phyloP scores from a whole-genome alignment of 768 basidiomycete species.

The Agrocybe pediades region DNA sequence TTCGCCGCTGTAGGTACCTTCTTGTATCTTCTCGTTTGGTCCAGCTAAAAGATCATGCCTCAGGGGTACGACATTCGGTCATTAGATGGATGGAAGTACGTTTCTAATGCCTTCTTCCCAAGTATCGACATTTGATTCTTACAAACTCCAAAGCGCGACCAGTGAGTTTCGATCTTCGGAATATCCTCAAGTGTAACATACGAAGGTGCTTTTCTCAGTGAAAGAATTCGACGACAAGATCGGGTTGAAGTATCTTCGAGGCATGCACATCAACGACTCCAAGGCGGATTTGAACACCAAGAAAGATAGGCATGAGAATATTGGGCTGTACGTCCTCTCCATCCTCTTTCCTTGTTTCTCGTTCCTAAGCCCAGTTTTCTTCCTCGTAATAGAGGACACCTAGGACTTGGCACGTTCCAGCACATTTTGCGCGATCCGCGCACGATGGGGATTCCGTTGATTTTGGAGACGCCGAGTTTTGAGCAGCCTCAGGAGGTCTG shows the following conservation, averaged over 20 bases:
- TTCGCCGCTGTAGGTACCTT: conserved; percentile 65
- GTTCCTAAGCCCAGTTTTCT: background rate
- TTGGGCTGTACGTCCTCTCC: conserved; percentile 66
- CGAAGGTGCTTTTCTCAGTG: conserved; percentile 45
- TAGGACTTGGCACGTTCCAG: conserved; percentile 64
- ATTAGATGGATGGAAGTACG: conserved; percentile 71
- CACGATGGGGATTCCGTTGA: conserved; percentile 69
- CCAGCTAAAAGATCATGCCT: background rate
- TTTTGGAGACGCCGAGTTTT: conserved; percentile 80
- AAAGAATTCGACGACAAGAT: conserved; percentile 65
- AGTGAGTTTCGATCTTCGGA: background rate
- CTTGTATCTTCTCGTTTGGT: background rate
- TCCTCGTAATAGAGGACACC: conserved; percentile 52
- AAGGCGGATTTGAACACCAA: conserved; percentile 64
- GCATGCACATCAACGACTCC: conserved; percentile 88
- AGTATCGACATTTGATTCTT: no score
- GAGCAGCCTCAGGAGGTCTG: conserved; percentile 65
- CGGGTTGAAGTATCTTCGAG: conserved; percentile 72
- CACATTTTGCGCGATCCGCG: conserved; percentile 71
- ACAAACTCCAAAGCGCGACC: background rate
- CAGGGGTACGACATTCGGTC: conserved; percentile 85
- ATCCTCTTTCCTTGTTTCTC: background rate
- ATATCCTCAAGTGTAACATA: background rate
- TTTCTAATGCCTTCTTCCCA: conserved; percentile 9
- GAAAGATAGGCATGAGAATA: conserved; percentile 83